Conservation (phyloP, 176 grass and related monocot species). For the Tuctoria greenei region DNA sequence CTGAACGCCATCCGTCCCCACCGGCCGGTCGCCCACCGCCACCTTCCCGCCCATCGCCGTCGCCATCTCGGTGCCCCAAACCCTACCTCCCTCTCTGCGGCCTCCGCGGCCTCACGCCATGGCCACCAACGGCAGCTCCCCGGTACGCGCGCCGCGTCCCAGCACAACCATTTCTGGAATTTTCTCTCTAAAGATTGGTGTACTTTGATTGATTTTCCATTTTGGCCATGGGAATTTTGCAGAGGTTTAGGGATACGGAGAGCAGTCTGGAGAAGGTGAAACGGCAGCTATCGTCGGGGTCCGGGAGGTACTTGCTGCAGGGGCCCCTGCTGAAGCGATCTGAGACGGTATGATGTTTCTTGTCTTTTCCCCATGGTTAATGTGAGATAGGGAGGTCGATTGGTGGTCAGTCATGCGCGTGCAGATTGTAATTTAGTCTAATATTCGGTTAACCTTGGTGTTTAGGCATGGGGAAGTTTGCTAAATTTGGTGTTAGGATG, state of each 20-base stretch:
- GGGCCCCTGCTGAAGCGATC: conserved; percentile 94
- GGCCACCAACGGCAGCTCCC: conserved; percentile 67
- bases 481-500: conserved; percentile 20
- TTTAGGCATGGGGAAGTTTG: neutral
- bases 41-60: conserved; percentile 16
- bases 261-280: conserved; percentile 96
- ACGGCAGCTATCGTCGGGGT: conserved; percentile 75
- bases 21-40: conserved; percentile 40
- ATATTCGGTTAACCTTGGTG: conserved; percentile 14
- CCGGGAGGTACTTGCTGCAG: conserved; percentile 90
- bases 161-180: neutral
- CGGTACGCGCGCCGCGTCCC: conserved; percentile 33
- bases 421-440: neutral
- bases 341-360: conserved; percentile 67
- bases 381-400: neutral
- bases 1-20: conserved; percentile 38
- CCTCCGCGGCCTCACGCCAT: conserved; percentile 28
- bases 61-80: conserved; percentile 27
- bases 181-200: neutral
- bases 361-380: neutral
- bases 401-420: neutral
- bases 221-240: neutral
- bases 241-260: conserved; percentile 50
- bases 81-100: conserved; percentile 9
- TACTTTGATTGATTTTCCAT: conserved; percentile 27